Evolutionary conservation across 495 filamentous ascomycete species (phyloP).

Genomic region (Cercophora scortea): DNA sequence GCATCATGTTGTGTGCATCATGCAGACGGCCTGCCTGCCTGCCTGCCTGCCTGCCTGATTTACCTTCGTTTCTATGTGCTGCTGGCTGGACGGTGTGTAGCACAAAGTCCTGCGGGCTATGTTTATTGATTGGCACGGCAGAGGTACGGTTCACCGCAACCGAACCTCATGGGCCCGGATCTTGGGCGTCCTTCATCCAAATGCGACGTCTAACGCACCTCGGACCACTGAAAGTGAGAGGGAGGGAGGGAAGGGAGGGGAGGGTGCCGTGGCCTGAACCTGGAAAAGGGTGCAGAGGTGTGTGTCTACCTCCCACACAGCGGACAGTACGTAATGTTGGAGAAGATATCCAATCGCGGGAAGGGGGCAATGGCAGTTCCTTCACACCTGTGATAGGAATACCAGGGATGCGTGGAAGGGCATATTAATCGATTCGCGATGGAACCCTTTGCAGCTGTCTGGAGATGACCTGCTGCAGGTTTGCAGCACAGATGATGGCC

Average conservation of each 20-base stretch:
- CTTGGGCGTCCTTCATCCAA: constrained; percentile 5
- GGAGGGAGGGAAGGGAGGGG: neutral
- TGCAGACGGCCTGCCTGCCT: too few species aligned
- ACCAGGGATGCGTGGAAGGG: too few species aligned
- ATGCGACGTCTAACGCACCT: neutral
- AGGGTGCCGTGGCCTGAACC: neutral
- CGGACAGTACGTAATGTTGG: neutral
- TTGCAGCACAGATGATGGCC: neutral
- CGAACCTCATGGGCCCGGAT: constrained; percentile 14
- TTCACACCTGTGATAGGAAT: too few species aligned
- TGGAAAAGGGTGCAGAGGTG: neutral
- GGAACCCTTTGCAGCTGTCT: too few species aligned
- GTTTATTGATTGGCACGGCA: neutral
- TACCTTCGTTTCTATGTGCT: too few species aligned
- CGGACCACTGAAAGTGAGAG: neutral
- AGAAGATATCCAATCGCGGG: too few species aligned
- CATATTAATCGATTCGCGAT: too few species aligned
- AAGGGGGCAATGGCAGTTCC: too few species aligned
- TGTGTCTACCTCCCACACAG: neutral
- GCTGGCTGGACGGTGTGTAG: neutral
- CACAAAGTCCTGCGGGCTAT: neutral
- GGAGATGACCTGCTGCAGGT: neutral
- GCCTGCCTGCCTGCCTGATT: too few species aligned
- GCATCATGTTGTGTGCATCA: too few species aligned
- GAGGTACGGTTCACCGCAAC: neutral